These are phyloP conservation scores for Neopestalotiopsis clavispora DNA, from an alignment of 2,329 filamentous ascomycete genomes.

Conservation along the genomic window DNA sequence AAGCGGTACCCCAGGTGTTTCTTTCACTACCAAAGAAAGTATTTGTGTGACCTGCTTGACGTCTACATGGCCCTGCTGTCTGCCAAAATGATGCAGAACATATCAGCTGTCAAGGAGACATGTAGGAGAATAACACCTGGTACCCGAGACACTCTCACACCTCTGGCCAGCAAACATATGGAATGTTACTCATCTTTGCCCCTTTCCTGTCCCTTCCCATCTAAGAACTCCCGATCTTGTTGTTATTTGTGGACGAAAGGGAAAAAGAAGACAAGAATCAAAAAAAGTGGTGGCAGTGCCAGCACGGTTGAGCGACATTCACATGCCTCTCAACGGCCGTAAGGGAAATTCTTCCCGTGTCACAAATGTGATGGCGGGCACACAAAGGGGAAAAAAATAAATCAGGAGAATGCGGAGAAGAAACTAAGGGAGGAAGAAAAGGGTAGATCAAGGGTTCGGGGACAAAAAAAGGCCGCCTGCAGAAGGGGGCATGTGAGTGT, in stretches of 20 bases:
- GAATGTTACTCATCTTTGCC: too few relatives aligned
- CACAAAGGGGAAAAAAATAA: not conserved
- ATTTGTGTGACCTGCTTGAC: too few relatives aligned
- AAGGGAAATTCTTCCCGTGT: not conserved
- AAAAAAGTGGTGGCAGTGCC: not conserved
- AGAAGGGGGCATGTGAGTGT: not conserved
- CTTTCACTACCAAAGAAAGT: too few relatives aligned
- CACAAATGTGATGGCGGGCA: not conserved
- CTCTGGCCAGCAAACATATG: too few relatives aligned
- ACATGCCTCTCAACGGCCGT: constrained; percentile 12
- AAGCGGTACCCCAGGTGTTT: too few relatives aligned
- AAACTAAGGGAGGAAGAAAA: not conserved
- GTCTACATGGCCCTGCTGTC: too few relatives aligned
- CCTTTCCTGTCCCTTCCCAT: too few relatives aligned
- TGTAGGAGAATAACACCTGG: too few relatives aligned
- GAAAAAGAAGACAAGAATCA: not conserved
- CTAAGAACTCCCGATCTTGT: too few relatives aligned
- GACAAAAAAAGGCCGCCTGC: not conserved
- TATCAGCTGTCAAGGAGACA: too few relatives aligned
- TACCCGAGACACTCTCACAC: too few relatives aligned
- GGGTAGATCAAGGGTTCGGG: not conserved
- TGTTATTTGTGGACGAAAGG: not conserved
- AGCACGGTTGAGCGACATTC: not conserved
- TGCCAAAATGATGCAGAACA: too few relatives aligned
- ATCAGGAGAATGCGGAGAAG: not conserved